Evolutionary conservation across 2,329 filamentous ascomycete species (phyloP).

Genomic region (Pyrenophora graminea): DNA sequence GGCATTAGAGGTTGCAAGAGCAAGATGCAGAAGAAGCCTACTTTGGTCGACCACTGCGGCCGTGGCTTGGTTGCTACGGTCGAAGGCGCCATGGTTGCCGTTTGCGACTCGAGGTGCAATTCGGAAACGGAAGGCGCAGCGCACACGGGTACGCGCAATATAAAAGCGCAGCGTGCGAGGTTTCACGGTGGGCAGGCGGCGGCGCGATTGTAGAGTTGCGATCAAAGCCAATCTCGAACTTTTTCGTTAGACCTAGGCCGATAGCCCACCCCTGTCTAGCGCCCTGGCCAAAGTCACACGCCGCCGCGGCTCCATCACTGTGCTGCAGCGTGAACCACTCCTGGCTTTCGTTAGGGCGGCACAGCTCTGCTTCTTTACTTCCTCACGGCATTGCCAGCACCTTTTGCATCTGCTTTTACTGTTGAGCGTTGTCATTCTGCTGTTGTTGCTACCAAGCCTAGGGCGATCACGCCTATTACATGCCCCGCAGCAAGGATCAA

Average conservation of each 20-base stretch:
- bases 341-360: conserved; percentile 36
- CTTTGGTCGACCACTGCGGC: conserved; percentile 73
- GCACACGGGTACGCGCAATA: conserved; percentile 3
- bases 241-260: conserved; percentile 18
- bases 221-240: conserved; percentile 12
- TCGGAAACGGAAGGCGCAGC: conserved; percentile 5
- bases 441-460: conserved; percentile 28
- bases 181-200: conserved; percentile 5
- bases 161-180: background rate
- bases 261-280: conserved; percentile 22
- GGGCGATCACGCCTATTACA: conserved; percentile 36
- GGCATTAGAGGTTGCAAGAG: background rate
- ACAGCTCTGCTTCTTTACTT: conserved; percentile 29
- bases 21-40: background rate
- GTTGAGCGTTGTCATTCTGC: conserved; percentile 28
- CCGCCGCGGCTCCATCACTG: conserved; percentile 26
- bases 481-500: conserved; percentile 45
- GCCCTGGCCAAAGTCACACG: conserved; percentile 20
- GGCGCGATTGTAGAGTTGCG: conserved; percentile 9
- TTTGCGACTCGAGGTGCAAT: background rate
- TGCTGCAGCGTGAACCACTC: conserved; percentile 25
- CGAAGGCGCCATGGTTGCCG: conserved; percentile 36
- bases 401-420: conserved; percentile 29
- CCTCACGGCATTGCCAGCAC: conserved; percentile 17
- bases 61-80: conserved; percentile 56